phyloP scores from a whole-genome alignment of 148 eudicot species.

The Arbutus unedo region DNA sequence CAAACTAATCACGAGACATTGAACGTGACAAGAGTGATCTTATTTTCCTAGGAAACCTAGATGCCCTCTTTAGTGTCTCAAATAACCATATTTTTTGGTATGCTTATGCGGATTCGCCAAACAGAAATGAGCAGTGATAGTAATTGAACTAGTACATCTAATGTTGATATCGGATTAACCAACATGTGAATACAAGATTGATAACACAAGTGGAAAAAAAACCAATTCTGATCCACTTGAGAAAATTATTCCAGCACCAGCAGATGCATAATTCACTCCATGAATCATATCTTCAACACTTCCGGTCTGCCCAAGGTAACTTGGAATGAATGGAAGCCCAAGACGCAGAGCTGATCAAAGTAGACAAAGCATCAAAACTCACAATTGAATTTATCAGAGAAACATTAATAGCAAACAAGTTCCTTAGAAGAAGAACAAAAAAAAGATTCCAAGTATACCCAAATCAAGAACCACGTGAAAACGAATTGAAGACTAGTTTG shows the following conservation, averaged over 20 bases:
- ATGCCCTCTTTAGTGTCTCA: background rate
- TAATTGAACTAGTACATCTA: background rate
- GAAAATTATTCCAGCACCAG: slow-evolving; percentile 91
- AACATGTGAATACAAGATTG: background rate
- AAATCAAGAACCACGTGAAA: slow-evolving; percentile 6
- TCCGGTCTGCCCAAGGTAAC: slow-evolving; percentile 67
- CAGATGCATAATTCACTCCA: slow-evolving; percentile 95
- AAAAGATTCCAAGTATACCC: background rate
- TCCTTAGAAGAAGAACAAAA: background rate
- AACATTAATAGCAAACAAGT: background rate
- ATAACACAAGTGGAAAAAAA: background rate
- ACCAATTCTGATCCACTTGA: slow-evolving; percentile 92
- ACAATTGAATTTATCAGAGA: background rate
- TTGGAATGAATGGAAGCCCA: slow-evolving; percentile 85
- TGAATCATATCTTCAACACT: slow-evolving; percentile 64
- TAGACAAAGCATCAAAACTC: background rate
- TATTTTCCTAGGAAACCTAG: background rate
- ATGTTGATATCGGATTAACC: background rate
- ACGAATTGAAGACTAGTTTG: slow-evolving; percentile 9
- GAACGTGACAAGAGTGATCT: background rate
- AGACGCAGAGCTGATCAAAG: slow-evolving; percentile 54
- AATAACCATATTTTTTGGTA: background rate
- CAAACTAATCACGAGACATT: background rate
- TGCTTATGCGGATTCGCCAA: too few species aligned
- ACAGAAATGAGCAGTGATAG: background rate